These are phyloP conservation scores for Hylodesmum podocarpum DNA, from an alignment of 306 rosid species.

Conservation along the genomic window DNA sequence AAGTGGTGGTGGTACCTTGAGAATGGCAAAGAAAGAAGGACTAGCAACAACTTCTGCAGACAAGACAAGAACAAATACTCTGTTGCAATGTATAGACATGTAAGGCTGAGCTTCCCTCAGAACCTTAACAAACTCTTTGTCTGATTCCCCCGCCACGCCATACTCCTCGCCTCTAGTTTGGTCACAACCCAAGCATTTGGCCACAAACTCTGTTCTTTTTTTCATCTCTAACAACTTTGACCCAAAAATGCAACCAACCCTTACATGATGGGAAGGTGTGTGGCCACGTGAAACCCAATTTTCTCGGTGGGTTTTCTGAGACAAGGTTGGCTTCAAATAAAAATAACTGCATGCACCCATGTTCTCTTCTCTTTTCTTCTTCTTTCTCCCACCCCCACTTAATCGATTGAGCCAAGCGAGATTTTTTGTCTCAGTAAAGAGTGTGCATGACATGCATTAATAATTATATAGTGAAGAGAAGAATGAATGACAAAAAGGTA, in stretches of 20 bases:
- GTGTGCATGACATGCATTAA: not conserved
- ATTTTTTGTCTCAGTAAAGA: not conserved
- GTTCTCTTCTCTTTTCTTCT: not conserved
- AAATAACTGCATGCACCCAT: slow-evolving; percentile 20
- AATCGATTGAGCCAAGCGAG: no score
- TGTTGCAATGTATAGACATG: slow-evolving; percentile 37
- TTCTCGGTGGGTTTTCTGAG: not conserved
- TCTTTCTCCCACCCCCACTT: no score
- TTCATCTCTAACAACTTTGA: not conserved
- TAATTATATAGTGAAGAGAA: no score
- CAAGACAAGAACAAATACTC: slow-evolving; percentile 44
- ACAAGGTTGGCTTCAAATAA: slow-evolving; percentile 9
- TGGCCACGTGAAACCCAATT: slow-evolving; percentile 14
- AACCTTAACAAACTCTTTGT: slow-evolving; percentile 34
- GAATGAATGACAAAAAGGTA: not conserved
- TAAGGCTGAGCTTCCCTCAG: slow-evolving; percentile 55
- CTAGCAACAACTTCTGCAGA: slow-evolving; percentile 41
- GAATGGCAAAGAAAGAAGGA: slow-evolving; percentile 36
- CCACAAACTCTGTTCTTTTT: not conserved
- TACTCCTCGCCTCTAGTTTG: not conserved
- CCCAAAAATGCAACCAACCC: not conserved
- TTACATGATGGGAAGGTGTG: not conserved
- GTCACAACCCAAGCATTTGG: not conserved
- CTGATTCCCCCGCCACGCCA: slow-evolving; percentile 28
- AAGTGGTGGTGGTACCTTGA: slow-evolving; percentile 42